Evolutionary conservation across 306 rosid genomes (phyloP).

Genomic region (Cicer yamashitae): DNA sequence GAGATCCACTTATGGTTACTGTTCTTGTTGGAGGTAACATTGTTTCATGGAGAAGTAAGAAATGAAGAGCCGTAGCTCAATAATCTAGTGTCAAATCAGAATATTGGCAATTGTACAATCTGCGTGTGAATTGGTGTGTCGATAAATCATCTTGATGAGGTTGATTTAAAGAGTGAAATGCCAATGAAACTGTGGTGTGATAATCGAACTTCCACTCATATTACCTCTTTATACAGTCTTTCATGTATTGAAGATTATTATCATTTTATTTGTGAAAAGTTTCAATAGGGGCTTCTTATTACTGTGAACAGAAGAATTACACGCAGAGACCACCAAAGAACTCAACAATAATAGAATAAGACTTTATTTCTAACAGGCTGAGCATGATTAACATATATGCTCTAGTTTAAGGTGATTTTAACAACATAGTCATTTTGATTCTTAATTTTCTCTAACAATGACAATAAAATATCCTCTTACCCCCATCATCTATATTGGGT

Average conservation of each 20-base stretch:
- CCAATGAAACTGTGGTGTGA: neutral
- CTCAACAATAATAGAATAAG: neutral
- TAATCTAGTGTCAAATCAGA: neutral
- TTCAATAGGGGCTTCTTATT: neutral
- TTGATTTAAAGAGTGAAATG: neutral
- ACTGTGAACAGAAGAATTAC: neutral
- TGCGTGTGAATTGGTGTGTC: neutral
- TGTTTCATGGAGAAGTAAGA: neutral
- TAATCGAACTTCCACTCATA: neutral
- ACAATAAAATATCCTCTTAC: neutral
- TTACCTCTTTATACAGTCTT: neutral
- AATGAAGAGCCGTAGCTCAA: neutral
- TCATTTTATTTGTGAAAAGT: neutral
- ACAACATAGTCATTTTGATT: neutral
- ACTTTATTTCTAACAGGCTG: neutral
- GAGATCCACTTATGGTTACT: neutral
- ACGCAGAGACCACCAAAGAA: neutral
- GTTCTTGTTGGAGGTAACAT: conserved; percentile 1
- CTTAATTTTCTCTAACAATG: conserved; percentile 13
- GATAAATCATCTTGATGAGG: neutral
- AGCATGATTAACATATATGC: neutral
- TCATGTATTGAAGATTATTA: neutral
- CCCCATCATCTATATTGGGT: conserved; percentile 5
- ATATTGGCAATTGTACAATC: neutral
- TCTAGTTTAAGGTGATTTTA: neutral